A percentile compares a stretch with the other conserved stretches of the same genome.
Conservation (phyloP, 257 asterid species). For the Petunia secreta region DNA sequence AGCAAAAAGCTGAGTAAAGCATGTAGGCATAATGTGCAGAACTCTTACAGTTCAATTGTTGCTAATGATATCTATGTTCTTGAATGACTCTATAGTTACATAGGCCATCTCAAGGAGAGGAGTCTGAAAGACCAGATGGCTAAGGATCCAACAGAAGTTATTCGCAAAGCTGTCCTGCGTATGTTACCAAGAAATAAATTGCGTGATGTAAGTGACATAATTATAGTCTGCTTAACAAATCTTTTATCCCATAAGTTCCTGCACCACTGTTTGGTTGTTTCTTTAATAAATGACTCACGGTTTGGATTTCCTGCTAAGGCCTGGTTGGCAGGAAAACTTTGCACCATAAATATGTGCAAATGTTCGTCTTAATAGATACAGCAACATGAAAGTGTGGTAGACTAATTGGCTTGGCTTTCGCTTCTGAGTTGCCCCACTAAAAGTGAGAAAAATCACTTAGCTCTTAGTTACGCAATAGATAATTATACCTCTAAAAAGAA, state of each 20-base stretch:
- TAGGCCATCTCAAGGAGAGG: conserved; percentile 96
- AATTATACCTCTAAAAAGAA: neutral
- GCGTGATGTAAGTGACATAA: conserved; percentile 74
- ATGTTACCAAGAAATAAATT: conserved; percentile 96
- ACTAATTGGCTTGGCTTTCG: neutral
- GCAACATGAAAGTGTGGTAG: neutral
- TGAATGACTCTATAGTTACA: conserved; percentile 50
- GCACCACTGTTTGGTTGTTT: neutral
- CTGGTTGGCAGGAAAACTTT: neutral
- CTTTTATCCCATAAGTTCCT: neutral
- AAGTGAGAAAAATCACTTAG: neutral
- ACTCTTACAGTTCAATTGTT: neutral
- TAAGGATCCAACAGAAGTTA: conserved; percentile 97
- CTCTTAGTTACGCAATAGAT: neutral
- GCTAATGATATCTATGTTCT: conserved; percentile 5
- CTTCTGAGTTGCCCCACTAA: neutral
- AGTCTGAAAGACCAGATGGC: conserved; percentile 97
- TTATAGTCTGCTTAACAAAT: neutral
- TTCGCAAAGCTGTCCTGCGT: conserved; percentile 91
- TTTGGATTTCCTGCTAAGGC: neutral
- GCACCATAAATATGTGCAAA: neutral
- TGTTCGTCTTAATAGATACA: neutral
- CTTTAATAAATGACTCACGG: neutral
- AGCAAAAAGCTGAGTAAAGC: conserved; percentile 4
- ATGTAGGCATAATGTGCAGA: neutral